These are phyloP conservation scores for Pisolithus albus DNA, from an alignment of 768 basidiomycete species.

Conservation along the genomic window DNA sequence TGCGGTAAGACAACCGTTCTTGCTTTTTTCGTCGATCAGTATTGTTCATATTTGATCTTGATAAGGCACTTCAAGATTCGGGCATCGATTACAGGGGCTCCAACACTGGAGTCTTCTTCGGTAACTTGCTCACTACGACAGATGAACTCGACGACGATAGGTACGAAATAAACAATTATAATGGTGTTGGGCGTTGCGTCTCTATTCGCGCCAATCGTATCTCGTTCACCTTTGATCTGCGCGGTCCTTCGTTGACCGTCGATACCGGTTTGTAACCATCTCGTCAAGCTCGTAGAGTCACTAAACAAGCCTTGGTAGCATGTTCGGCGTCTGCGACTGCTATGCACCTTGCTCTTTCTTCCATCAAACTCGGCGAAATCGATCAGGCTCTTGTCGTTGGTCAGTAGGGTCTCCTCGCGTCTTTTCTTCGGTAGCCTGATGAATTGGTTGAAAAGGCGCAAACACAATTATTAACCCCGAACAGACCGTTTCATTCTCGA, in stretches of 20 bases:
- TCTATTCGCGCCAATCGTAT: slow-evolving; percentile 28
- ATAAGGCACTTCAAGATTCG: slow-evolving; percentile 38
- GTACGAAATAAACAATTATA: slow-evolving; percentile 21
- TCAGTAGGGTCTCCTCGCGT: not conserved
- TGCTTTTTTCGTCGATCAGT: not conserved
- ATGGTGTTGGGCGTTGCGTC: slow-evolving; percentile 25
- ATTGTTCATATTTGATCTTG: not conserved
- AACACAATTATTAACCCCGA: slow-evolving; percentile 25
- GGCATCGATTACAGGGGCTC: slow-evolving; percentile 40
- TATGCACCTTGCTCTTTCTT: slow-evolving; percentile 42
- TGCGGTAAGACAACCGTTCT: slow-evolving; percentile 10
- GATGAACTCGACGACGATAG: slow-evolving; percentile 25
- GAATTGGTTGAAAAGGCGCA: slow-evolving; percentile 10
- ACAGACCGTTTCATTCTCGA: slow-evolving; percentile 22
- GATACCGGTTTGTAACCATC: slow-evolving; percentile 24
- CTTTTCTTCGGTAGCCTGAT: not conserved
- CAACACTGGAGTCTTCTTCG: slow-evolving; percentile 37
- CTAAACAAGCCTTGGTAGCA: slow-evolving; percentile 5
- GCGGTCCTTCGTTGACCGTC: slow-evolving; percentile 42
- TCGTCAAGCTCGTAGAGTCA: not conserved
- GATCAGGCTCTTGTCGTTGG: slow-evolving; percentile 39
- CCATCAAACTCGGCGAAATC: slow-evolving; percentile 38
- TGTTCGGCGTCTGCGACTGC: slow-evolving; percentile 44
- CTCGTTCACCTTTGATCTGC: slow-evolving; percentile 31
- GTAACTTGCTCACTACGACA: slow-evolving; percentile 24